Evolutionary conservation across 2,329 filamentous ascomycete species (phyloP), one percentile per base, ranked within the genome.

Genomic region (Paracamarosporium sp.): DNA sequence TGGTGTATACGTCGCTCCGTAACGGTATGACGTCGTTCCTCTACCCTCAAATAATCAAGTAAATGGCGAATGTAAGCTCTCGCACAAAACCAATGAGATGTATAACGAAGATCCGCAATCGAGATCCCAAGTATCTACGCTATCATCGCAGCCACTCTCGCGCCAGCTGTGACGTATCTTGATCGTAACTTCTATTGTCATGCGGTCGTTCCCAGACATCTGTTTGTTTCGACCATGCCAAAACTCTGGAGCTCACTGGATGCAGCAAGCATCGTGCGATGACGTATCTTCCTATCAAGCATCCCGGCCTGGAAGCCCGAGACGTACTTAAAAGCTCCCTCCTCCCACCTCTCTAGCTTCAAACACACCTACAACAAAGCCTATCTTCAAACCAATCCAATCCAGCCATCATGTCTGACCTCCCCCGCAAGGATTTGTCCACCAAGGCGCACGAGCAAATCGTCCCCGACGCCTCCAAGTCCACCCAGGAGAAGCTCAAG

Each of bases 391-490:
- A 33, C 58, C 63, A 61, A 60, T 66, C 61, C 55, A 68, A 72
- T 48, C 17, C 63, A 63, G 72, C 68, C 76, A 85, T 66, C 73
- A 87, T 87, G 85, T 85, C 86, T 82, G 86, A 88, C 78, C 53
- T 76, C 67, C 82, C 80, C 71, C 85, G 86, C 84, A 88, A 88
- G 79, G 85, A 86, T 77, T 82, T 86, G 76, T 69, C 75, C 65
- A 71, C 79, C 78, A 83, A 87, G 83, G 77, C 81, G 61, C 76
- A 78, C 71, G 85, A 88, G 82, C 79, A 82, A 68, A 62, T 85
- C 56, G 85, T 81, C 67, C 86, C 86, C 57, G 81, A 88, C 74
- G 81, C 80, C 71, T 75, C 81, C 77, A 88, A 89, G 80, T 87
- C 85, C 61, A 86, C 85, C 67, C 77, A 81, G 68, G 78, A 87